Conservation (phyloP, 495 filamentous ascomycete genomes). For the Penicillium pancosmium region DNA sequence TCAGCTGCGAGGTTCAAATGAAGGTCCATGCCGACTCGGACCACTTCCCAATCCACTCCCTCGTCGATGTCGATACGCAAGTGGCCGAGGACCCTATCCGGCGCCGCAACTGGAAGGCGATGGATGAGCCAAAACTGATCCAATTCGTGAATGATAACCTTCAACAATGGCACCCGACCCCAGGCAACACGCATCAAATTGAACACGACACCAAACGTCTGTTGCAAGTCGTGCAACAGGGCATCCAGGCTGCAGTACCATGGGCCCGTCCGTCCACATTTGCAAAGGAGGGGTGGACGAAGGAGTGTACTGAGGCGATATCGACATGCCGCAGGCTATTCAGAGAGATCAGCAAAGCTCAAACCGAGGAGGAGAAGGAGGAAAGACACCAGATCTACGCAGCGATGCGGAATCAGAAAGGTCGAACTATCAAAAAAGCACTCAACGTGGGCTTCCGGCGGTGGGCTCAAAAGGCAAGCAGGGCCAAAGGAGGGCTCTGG, state of each 20-base stretch:
- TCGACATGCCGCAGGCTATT: not conserved
- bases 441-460: not conserved
- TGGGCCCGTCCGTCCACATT: slow-evolving; percentile 12
- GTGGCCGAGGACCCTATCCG: not conserved
- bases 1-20: not conserved
- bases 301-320: slow-evolving; percentile 16
- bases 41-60: slow-evolving; percentile 12
- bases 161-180: not conserved
- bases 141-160: not conserved
- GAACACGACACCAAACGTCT: slow-evolving; percentile 3
- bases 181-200: not conserved
- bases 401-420: not conserved
- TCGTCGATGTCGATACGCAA: slow-evolving; percentile 3
- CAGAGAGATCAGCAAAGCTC: not conserved
- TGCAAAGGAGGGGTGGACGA: slow-evolving; percentile 12
- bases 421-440: not conserved
- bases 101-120: slow-evolving; percentile 20
- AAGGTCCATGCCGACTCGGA: slow-evolving; percentile 12
- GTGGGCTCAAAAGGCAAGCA: not conserved
- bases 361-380: not conserved
- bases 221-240: not conserved
- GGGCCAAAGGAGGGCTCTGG: not conserved
- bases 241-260: slow-evolving; percentile 9
- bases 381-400: not conserved
- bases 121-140: slow-evolving; percentile 11